These are phyloP conservation scores for Leishmania major DNA, from an alignment of 208 protist species.

Conservation along the genomic window DNA sequence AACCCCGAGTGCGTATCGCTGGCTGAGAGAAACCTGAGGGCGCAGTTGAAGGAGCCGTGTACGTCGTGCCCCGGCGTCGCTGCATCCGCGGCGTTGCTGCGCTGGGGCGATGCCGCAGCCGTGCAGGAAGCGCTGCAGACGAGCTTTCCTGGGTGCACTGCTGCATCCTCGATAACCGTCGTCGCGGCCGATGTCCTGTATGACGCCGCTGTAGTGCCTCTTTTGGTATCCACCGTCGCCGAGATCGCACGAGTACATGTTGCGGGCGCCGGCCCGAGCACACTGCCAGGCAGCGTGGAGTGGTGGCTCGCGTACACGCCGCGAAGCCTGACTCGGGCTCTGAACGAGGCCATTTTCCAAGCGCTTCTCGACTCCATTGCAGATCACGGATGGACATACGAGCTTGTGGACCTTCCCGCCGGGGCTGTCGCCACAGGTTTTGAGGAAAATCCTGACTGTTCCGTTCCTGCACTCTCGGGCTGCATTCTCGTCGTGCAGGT, in stretches of 20 bases:
- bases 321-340: constrained; percentile 34
- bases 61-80: not conserved
- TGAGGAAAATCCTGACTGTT: constrained; percentile 6
- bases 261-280: not conserved
- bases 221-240: constrained; percentile 33
- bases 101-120: constrained; percentile 19
- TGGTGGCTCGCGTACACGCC: constrained; percentile 55
- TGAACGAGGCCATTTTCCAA: constrained; percentile 34
- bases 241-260: not conserved
- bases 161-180: constrained; percentile 4
- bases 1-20: constrained; percentile 40
- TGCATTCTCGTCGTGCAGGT: constrained; percentile 27
- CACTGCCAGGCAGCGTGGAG: not conserved
- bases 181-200: constrained; percentile 52
- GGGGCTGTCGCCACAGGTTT: constrained; percentile 23
- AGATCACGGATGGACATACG: constrained; percentile 10
- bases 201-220: constrained; percentile 28
- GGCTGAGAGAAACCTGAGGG: constrained; percentile 22
- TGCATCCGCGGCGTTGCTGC: constrained; percentile 22
- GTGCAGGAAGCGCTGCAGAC: not conserved
- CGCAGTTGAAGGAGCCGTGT: constrained; percentile 12
- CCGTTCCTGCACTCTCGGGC: constrained; percentile 21
- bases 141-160: not conserved
- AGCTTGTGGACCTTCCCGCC: constrained; percentile 6
- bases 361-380: constrained; percentile 13